Evolutionary conservation across 768 basidiomycete species (phyloP).

Genomic region (Naematelia encephala): DNA sequence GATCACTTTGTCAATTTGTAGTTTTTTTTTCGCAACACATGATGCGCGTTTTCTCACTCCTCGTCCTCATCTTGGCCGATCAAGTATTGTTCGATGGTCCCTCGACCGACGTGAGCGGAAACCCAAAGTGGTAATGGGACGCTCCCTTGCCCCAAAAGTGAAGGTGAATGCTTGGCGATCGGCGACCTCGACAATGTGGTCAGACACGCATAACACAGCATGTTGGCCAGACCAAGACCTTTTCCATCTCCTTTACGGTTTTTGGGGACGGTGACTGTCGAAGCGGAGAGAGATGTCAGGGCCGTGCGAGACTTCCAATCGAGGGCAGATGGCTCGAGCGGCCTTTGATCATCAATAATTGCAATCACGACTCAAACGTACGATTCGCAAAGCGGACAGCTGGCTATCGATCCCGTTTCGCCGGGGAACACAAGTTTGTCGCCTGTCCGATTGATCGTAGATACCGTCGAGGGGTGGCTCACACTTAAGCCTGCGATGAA

Average conservation of each 20-base stretch:
- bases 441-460: conserved; percentile 48
- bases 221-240: neutral
- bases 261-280: neutral
- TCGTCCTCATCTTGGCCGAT: neutral
- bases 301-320: conserved; percentile 48
- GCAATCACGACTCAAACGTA: conserved; percentile 16
- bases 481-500: conserved; percentile 44
- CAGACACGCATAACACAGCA: conserved; percentile 47
- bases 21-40: neutral
- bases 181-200: conserved; percentile 31
- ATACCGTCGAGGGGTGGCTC: conserved; percentile 49
- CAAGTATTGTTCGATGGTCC: neutral
- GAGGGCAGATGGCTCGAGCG: conserved; percentile 40
- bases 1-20: no score
- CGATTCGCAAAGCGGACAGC: conserved; percentile 43
- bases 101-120: neutral
- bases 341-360: conserved; percentile 20
- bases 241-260: neutral
- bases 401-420: neutral
- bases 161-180: neutral
- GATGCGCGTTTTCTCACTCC: neutral
- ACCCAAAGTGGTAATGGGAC: neutral
- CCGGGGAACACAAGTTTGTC: conserved; percentile 47
- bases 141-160: neutral
- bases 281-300: conserved; percentile 29